phyloP scores from a whole-genome alignment of 2,329 filamentous ascomycete species.

The Scytalidium lignicola region DNA sequence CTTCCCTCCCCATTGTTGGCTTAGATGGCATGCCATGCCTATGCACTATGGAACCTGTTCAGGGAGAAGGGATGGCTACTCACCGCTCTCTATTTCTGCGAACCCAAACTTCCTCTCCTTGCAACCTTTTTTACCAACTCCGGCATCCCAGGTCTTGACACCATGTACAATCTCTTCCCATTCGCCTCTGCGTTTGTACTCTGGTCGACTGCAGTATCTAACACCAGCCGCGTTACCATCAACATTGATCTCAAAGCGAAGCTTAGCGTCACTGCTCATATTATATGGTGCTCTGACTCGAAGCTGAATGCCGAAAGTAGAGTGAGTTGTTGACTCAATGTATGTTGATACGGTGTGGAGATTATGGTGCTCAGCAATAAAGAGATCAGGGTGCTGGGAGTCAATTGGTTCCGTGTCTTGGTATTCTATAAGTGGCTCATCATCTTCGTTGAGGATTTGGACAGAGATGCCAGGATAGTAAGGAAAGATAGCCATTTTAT shows the following conservation, averaged over 20 bases:
- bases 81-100: slow-evolving; percentile 10
- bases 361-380: slow-evolving; percentile 1
- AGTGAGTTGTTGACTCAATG: slow-evolving; percentile 7
- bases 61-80: background rate
- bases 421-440: slow-evolving; percentile 3
- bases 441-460: slow-evolving; percentile 6
- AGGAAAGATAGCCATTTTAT: slow-evolving; percentile 10
- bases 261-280: slow-evolving; percentile 3
- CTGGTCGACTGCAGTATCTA: slow-evolving; percentile 3
- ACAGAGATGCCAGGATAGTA: slow-evolving; percentile 8
- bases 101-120: slow-evolving; percentile 11
- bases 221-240: slow-evolving; percentile 7
- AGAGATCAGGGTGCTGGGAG: background rate
- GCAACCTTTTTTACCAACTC: background rate
- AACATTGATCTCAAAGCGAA: slow-evolving; percentile 7
- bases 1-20: background rate
- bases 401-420: slow-evolving; percentile 5
- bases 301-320: slow-evolving; percentile 8
- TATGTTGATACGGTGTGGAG: slow-evolving; percentile 7
- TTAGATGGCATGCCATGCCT: too few species aligned
- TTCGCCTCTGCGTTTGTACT: slow-evolving; percentile 1
- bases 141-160: slow-evolving; percentile 6
- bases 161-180: slow-evolving; percentile 9
- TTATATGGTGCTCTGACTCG: background rate
- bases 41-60: background rate